Percentiles rank a stretch among this genome's conserved stretches.
Conservation (phyloP, 2,329 filamentous ascomycete genomes). For the Claviceps quebecensis region DNA sequence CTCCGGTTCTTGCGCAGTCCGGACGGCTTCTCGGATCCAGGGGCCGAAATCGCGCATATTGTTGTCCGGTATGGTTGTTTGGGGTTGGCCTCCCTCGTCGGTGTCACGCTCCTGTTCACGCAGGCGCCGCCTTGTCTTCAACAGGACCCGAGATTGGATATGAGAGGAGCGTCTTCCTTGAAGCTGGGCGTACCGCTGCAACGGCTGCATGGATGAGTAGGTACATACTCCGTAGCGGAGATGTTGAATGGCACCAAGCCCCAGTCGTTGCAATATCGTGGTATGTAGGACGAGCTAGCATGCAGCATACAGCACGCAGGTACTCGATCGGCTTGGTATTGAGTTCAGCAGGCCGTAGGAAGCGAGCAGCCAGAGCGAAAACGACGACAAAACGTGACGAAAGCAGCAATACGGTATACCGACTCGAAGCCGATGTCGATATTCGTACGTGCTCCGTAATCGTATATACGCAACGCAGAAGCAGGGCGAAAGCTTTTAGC, state of each 20-base stretch:
- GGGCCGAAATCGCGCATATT: neutral
- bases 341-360: neutral
- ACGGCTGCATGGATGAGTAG: slow-evolving; percentile 3
- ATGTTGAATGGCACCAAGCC: slow-evolving; percentile 1
- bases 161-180: neutral
- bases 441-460: too few relatives aligned
- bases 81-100: neutral
- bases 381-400: neutral
- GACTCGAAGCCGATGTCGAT: too few relatives aligned
- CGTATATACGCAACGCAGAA: neutral
- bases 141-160: neutral
- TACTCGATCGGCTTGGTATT: neutral
- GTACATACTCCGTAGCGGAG: neutral
- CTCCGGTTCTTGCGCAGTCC: neutral
- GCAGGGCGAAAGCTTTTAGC: neutral
- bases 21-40: neutral
- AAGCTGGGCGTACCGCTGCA: neutral
- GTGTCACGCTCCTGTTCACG: neutral
- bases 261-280: neutral
- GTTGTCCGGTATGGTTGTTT: neutral
- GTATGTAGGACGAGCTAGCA: neutral
- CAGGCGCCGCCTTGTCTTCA: neutral
- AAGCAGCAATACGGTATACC: too few relatives aligned
- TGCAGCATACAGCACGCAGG: neutral
- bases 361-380: neutral